Evolutionary conservation across 495 filamentous ascomycete species (phyloP), one percentile per base, ranked within the genome.

Genomic region (Aspergillus incahuasiensis): DNA sequence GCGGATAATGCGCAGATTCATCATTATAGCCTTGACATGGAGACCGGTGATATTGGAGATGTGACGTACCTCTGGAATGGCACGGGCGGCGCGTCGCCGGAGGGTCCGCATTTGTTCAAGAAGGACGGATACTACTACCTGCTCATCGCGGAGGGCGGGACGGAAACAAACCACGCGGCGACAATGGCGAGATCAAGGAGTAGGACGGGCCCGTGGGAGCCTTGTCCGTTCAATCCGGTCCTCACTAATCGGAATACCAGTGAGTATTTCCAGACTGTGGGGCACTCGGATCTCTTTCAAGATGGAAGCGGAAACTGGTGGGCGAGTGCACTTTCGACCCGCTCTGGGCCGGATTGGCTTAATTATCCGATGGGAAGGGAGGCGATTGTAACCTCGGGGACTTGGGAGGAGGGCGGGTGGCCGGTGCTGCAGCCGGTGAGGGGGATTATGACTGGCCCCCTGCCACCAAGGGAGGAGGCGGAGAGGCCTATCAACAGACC

Each of bases 51-150:
- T 15, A 65, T 68, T 22, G 66, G 71, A 12, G 63, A 68, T 2
- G 38, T 54, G 0, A 62, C 60, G 4, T 67, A 61, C 8, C 68
- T 82, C 28, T 82, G 78, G 76, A 80, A 74, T 42, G 81, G 80
- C 6, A 78, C 74, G 12, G 75, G 74, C 22, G 73, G 68, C 12
- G 60, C 65, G 11, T 72, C 63, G 19, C 79, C 81, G 6, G 83
- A 86, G 63, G 82, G 82, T 5, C 82, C 84, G 6, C 83, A 85
- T 52, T 58, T 86, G 18, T 86, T 85, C 65, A 76, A 75, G 49
- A 81, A 82, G 45, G 81, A 82, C 56, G 82, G 75, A 0, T 85
- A 75, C 68, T 86, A 86, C 59, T 86, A 88, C 55, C 71, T 88
- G 34, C 62, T 86, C 54, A 79, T 80, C 38, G 83, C 82, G 0